Base-by-base conservation (phyloP, 116 monocot species). In the Posidonia oceanica region DNA sequence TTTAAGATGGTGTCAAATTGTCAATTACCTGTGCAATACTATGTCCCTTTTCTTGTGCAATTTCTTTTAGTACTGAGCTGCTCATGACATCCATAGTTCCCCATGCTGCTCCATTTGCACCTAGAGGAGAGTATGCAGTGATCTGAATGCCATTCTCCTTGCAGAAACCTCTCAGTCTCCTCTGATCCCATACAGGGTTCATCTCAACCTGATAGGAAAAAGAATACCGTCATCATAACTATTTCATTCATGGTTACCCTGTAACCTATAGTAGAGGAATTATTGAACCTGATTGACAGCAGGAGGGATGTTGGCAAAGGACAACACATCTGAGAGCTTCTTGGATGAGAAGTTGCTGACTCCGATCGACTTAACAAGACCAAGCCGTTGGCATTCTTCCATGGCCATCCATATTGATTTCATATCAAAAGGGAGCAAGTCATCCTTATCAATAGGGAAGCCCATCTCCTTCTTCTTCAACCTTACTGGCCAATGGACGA, bases 331-430 rank as follows among this genome's bases (percentile, higher is more conserved):
- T 0, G 80, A 61, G 17, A 86, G 54, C 66, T 79, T 80, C 64
- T 72, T 79, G 54, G 69, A 74, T 3, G 82, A 66, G 65, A 86
- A 83, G 56, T 86, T 86, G 68, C 86, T 82, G 11, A 86, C 77
- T 6, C 86, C 86, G n/a, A 86, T 86, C 7, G 80, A 68, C 65
- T 70, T 86, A 5, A 72, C 61, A 1, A 86, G 77, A 5, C 83
- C 86, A 29, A 75, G 69, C 59, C 44, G 61, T 15, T 69, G 53
- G 76, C 86, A 86, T 59, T 83, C 72, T 57, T 86, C 83, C 86
- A 86, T 86, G 54, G 42, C 77, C 36, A 75, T 74, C 86, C 83
- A 86, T 5, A 77, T 80, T 3, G 72, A 80, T 17, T 75, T 64
- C 12, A 80, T 20, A 68, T 86, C 80, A 4, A 83, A 48, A 1